These are phyloP conservation scores for Clonostachys solani DNA, from an alignment of 2,329 filamentous ascomycete species.

Conservation along the genomic window DNA sequence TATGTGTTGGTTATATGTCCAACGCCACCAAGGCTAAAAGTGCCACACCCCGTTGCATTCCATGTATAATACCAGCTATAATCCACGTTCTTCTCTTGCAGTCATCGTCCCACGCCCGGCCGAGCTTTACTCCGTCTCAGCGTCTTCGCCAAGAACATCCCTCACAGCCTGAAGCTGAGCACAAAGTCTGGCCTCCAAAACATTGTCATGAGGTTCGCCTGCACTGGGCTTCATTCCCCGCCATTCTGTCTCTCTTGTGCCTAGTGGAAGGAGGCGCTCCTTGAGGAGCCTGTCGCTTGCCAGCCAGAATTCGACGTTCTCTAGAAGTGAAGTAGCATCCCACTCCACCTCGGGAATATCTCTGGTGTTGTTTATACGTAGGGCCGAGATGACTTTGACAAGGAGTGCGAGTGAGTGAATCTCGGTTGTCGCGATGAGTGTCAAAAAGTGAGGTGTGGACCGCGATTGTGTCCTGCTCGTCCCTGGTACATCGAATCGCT, in stretches of 20 bases:
- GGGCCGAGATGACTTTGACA: conserved; percentile 64
- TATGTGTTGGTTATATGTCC: too few relatives aligned
- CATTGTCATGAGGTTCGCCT: conserved; percentile 46
- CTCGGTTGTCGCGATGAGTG: conserved; percentile 70
- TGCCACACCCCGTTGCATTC: too few relatives aligned
- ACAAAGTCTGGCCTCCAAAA: conserved; percentile 73
- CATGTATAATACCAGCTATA: too few relatives aligned
- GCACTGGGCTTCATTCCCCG: conserved; percentile 31
- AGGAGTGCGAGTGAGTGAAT: conserved; percentile 76
- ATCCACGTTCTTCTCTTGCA: too few relatives aligned
- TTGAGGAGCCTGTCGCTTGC: conserved; percentile 64
- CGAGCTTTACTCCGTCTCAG: conserved; percentile 25
- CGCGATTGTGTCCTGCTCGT: conserved; percentile 45
- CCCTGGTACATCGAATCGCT: conserved; percentile 62
- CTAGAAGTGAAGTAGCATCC: conserved; percentile 67
- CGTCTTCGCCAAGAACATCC: conserved; percentile 48
- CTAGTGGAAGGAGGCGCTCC: conserved; percentile 69
- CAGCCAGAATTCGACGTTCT: conserved; percentile 82
- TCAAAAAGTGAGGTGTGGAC: conserved; percentile 59
- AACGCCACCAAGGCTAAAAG: too few relatives aligned
- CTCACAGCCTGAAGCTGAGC: conserved; percentile 60
- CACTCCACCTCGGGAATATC: conserved; percentile 72
- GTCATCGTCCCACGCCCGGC: too few relatives aligned
- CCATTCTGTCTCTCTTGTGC: conserved; percentile 67
- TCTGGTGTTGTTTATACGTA: conserved; percentile 61